Evolutionary conservation across 306 rosid genomes (phyloP), one percentile per base, ranked within the genome.

Genomic region (Pyrus betulifolia): DNA sequence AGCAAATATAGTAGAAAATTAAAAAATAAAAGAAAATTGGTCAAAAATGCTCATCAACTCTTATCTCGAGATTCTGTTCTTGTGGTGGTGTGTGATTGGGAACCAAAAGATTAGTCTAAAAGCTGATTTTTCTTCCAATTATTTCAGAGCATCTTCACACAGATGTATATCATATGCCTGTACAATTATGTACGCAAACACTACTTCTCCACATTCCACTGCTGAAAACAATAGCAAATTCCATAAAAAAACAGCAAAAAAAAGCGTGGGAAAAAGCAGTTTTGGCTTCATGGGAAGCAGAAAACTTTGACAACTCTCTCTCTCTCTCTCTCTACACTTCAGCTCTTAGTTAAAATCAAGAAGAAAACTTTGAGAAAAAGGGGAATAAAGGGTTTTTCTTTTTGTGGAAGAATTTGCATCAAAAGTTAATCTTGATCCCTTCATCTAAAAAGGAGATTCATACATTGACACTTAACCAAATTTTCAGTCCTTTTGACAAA

Each of bases 21-120:
- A 0, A 38, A 46, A 69, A 31, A 67, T 22, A 77, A 74, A 8
- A 10, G 28, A 79, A 75, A 81, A 72, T 25, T 74, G 97, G 96
- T 92, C 91, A 88, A 92, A 84, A 74, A 87, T 82, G 84, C 77
- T 75, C 88, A 87, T 86, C 89, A 86, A 84, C 87, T 89, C 86
- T 85, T 81, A 83, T 89, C 85, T 89, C 82, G 83, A 92, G 97
- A 95, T 92, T 95, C 96, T 89, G 86, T 85, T 90, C 82, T 11
- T 87, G 96, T 90, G 96, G 92, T 85, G 89, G 86, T 85, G 84
- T 81, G 88, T 78, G 89, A 86, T 78, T 71, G 85, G 84, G 86
- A 87, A 80, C 91, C 80, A 86, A 82, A 83, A 79, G 79, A 78
- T 57, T 78, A 77, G 18, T 81, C 84, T 82, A 85, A 91, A 95